Percentiles rank a stretch among this genome's conserved stretches.
Conservation (phyloP, 192 early-diverging fungal species). For the Funneliformis geosporum region DNA sequence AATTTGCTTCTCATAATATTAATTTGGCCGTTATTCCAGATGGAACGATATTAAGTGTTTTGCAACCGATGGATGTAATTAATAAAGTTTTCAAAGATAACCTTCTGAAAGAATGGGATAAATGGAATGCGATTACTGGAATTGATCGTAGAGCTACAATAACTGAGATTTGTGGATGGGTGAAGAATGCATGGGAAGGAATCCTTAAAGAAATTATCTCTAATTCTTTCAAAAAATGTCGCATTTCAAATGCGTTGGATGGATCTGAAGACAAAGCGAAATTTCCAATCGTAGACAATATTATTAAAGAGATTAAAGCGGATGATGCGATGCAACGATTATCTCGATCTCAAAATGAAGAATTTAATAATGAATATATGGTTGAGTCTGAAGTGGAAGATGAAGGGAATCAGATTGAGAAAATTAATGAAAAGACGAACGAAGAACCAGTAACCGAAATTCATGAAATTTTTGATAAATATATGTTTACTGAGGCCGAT, state of each 20-base stretch:
- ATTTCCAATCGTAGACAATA: background rate
- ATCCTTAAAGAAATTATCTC: background rate
- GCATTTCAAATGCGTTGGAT: background rate
- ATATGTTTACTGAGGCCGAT: background rate
- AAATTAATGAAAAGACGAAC: background rate
- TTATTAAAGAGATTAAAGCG: background rate
- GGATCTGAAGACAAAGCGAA: background rate
- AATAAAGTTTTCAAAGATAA: background rate
- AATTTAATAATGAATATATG: background rate
- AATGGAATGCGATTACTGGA: background rate
- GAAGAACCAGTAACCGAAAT: background rate
- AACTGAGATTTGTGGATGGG: background rate
- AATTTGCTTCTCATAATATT: background rate
- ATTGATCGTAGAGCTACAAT: background rate
- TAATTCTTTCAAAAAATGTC: background rate
- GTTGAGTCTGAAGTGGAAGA: background rate
- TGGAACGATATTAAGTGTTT: background rate
- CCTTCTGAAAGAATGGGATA: background rate
- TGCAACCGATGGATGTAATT: background rate
- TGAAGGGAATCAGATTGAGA: background rate
- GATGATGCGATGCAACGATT: background rate
- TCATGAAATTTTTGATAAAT: background rate
- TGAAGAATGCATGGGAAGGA: constrained; percentile 22
- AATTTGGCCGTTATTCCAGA: background rate
- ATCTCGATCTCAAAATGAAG: background rate